Conservation (phyloP, 75 land plant species). For the Pinus taeda region DNA sequence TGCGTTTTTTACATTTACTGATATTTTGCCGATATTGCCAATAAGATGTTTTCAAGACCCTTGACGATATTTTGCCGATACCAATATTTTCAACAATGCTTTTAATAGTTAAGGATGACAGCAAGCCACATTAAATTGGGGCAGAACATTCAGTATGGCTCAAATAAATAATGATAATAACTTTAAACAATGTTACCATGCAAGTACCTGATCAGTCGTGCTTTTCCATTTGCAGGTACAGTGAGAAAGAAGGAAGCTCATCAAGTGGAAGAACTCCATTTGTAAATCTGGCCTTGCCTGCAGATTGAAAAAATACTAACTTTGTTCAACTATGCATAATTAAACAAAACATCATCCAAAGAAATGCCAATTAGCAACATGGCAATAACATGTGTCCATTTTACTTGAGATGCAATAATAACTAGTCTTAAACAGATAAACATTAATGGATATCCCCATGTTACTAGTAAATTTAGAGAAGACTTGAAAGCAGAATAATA, state of each 20-base stretch:
- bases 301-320: not conserved
- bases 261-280: slow-evolving; percentile 94
- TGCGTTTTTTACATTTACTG: no score
- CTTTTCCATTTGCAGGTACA: slow-evolving; percentile 92
- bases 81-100: no score
- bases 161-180: not conserved
- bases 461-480: not conserved
- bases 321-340: not conserved
- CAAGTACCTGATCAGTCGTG: slow-evolving; percentile 75
- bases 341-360: not conserved
- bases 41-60: no score
- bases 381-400: not conserved
- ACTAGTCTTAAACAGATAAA: no score
- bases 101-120: not conserved
- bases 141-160: not conserved
- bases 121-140: not conserved
- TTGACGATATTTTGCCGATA: no score
- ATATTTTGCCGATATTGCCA: no score
- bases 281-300: slow-evolving; percentile 91
- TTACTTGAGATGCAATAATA: no score
- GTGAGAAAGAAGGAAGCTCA: slow-evolving; percentile 90
- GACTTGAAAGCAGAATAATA: not conserved
- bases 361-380: not conserved
- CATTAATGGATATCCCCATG: no score
- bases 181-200: not conserved